These are phyloP conservation scores for Kodamaea plutei DNA, from an alignment of 1,139 yeast genomes.

Conservation along the genomic window DNA sequence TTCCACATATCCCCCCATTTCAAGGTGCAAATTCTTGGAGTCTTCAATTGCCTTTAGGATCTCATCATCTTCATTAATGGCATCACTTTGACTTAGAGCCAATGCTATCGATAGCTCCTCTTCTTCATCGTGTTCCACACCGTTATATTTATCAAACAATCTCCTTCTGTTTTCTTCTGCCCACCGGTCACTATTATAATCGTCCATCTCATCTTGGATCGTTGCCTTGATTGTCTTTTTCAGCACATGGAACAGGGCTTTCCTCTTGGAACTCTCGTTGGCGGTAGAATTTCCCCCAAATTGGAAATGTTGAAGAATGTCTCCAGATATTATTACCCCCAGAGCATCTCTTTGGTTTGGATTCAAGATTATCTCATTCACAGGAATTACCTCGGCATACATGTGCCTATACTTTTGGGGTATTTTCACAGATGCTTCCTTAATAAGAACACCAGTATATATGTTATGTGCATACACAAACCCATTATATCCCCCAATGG, in stretches of 20 bases:
- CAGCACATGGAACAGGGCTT: conserved; percentile 15
- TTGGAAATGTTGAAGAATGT: conserved; percentile 58
- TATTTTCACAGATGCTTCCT: conserved; percentile 45
- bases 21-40: conserved; percentile 8
- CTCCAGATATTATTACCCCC: conserved; percentile 55
- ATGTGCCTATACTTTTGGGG: conserved; percentile 34
- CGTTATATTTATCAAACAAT: conserved; percentile 42
- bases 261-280: conserved; percentile 12
- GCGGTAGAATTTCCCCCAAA: conserved; percentile 38
- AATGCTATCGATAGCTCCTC: conserved; percentile 51
- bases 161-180: conserved; percentile 16
- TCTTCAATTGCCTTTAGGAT: conserved; percentile 19
- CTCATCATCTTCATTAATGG: conserved; percentile 21
- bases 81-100: conserved; percentile 45
- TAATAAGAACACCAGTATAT: conserved; percentile 52
- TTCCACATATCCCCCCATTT: conserved; percentile 19
- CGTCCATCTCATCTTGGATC: conserved; percentile 36
- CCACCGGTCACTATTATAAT: conserved; percentile 24
- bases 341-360: conserved; percentile 38
- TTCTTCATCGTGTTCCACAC: conserved; percentile 32
- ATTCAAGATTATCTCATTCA: conserved; percentile 40
- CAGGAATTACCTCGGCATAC: conserved; percentile 31
- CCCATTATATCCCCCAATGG: conserved; percentile 64
- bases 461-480: conserved; percentile 59
- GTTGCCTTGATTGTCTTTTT: conserved; percentile 20